Evolutionary conservation across 179 eudicot species (phyloP), one percentile per base, ranked within the genome.

Genomic region (Gypsophila paniculata): DNA sequence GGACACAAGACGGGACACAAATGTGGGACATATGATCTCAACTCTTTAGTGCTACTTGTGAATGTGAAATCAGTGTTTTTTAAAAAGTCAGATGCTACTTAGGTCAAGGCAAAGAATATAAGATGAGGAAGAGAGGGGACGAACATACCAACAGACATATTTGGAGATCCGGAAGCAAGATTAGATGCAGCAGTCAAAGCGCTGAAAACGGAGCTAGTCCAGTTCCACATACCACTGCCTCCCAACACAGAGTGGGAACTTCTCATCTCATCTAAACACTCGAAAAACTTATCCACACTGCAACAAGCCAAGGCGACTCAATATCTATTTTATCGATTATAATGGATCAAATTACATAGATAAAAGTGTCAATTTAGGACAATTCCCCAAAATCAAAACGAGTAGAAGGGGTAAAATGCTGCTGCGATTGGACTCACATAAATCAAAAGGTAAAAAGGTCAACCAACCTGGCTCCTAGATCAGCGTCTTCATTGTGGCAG

Each of bases 211-310:
- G 97, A 91, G 78, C 87, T 83, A 3, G 97, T 91, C 97, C 94
- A 94, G 73, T 82, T 86, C 99, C 99, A 94, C 95, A 91, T 79
- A 63, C 97, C 96, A 80, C 97, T 91, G 80, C 85, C 86, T 61
- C 93, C 97, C 80, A 90, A 76, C 69, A 79, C 81, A 38, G 97
- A 87, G 61, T 91, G 96, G 65, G 92, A 91, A 70, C 75, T 88
- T 78, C 94, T 87, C 85, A 94, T 75, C 72, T 76, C 97, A 81
- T 94, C 99, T 79, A 94, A 76, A 75, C 99, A 94, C 80, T 91
- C 97, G 29, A 94, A 94, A 80, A 94, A 94, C 75, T 94, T 97
- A 75, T 94, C 91, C 42, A 94, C 83, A 38, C 99, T 94, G 97
- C 87, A 76, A 49, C 60, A 44, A 68, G 69, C 25, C 52, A 72